Base-by-base conservation (phyloP, 2,329 filamentous ascomycete genomes). In the Fusarium clavum region DNA sequence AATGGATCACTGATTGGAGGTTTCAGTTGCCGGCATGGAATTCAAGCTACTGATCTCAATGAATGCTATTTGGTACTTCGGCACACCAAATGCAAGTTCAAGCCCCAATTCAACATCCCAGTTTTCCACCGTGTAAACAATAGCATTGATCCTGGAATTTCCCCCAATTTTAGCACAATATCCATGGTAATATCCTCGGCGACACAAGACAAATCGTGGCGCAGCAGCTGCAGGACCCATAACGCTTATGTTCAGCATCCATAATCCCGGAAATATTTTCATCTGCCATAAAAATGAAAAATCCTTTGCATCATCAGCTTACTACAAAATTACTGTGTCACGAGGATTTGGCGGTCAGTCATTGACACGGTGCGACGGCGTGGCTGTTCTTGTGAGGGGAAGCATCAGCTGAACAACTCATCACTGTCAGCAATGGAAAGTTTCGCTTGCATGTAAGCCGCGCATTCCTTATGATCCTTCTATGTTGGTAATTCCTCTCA, bases 361-460 rank as follows among this genome's bases (percentile, higher is more conserved):
- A 38, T 13, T 13, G 16, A 10, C 57, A 52, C 20, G 16, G 32
- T 24, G 14, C 24, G 34, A 58, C 47, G 46, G 20, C 46, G 43
- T 43, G 47, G 51, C 34, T 63, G 29, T 9, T 5, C 1, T n/a
- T 25, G n/a, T 40, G 16, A 34, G 30, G 14, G 22, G 18, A 14
- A n/a, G 46, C 32, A 60, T 66, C 62, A 61, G 61, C 63, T 61
- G 44, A 24, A 30, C 48, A 55, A 44, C 48, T 59, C 30, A 34
- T 47, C 32, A 10, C 43, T 27, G 16, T 30, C 29, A 14, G 29
- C 18, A 44, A 51, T 29, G 22, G 32, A 22, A n/a, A 9, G 14
- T n/a, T 8, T 29, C 22, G 16, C n/a, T 6, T 4, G 16, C 34
- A 6, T 38, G 34, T 38, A n/a, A 38, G 16, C n/a, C n/a, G 34